A percentile compares a stretch with the other conserved stretches of the same genome.
phyloP scores from a whole-genome alignment of 768 basidiomycete species.

The Rhizopogon vulgaris region DNA sequence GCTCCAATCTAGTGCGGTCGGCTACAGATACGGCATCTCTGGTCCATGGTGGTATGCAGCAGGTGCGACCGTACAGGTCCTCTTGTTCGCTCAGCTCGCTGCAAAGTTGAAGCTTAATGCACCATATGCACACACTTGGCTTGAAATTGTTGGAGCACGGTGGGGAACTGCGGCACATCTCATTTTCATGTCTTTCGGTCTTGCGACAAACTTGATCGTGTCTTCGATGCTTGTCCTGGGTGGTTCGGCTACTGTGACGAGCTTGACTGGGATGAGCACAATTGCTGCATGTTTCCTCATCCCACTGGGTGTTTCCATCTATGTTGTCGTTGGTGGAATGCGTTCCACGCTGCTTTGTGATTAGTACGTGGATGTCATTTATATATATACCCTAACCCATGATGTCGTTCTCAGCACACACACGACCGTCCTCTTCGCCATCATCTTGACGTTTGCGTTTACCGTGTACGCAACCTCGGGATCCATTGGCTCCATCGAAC shows the following conservation, averaged over 20 bases:
- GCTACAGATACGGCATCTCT: conserved; percentile 79
- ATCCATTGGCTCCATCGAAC: conserved; percentile 71
- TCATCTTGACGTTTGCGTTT: conserved; percentile 74
- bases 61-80: conserved; percentile 83
- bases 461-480: conserved; percentile 75
- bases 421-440: conserved; percentile 78
- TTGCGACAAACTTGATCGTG: conserved; percentile 90
- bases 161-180: conserved; percentile 81
- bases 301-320: conserved; percentile 81
- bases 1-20: conserved; percentile 79
- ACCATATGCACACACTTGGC: conserved; percentile 81
- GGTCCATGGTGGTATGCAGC: conserved; percentile 92
- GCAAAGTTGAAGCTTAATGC: conserved; percentile 92
- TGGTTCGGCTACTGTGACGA: conserved; percentile 82
- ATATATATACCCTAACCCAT: neutral
- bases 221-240: conserved; percentile 79
- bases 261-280: conserved; percentile 85
- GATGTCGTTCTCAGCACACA: conserved; percentile 52
- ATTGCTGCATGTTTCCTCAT: conserved; percentile 90
- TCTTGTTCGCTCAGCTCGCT: conserved; percentile 88
- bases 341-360: conserved; percentile 81
- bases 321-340: conserved; percentile 85
- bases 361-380: conserved; percentile 47
- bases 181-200: conserved; percentile 88
- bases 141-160: conserved; percentile 75